These are phyloP conservation scores for Penicillium sp. DNA, from an alignment of 2,329 filamentous ascomycete genomes.

Conservation along the genomic window DNA sequence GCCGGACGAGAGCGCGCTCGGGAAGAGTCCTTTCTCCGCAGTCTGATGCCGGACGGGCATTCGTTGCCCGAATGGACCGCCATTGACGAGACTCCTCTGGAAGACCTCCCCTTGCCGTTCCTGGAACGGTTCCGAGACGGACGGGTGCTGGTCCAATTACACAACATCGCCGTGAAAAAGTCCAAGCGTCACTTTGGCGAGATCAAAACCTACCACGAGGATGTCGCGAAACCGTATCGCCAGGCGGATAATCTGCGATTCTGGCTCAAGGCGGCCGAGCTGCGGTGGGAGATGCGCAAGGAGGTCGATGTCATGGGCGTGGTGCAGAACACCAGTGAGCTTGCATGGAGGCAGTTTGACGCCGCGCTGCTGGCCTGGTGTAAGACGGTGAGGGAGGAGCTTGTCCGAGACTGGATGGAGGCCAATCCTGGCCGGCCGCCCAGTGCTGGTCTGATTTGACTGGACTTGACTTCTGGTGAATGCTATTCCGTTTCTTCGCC, in stretches of 20 bases:
- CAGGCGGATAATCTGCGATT: constrained; percentile 88
- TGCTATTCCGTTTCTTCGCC: constrained; percentile 1
- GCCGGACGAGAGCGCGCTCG: constrained; percentile 65
- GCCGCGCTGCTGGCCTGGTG: constrained; percentile 78
- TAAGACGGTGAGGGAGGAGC: constrained; percentile 72
- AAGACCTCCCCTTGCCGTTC: constrained; percentile 56
- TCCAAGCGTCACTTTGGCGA: constrained; percentile 82
- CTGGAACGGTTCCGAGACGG: constrained; percentile 70
- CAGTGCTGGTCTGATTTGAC: constrained; percentile 20
- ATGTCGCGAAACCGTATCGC: constrained; percentile 90
- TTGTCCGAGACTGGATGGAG: constrained; percentile 63
- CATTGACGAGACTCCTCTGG: constrained; percentile 37
- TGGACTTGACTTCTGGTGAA: constrained; percentile 1
- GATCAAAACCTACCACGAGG: constrained; percentile 83
- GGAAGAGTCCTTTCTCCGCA: constrained; percentile 73
- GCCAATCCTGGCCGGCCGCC: constrained; percentile 26
- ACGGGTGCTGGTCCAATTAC: constrained; percentile 72
- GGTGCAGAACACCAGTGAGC: constrained; percentile 63
- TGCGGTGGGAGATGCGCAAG: constrained; percentile 83
- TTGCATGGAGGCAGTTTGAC: constrained; percentile 75
- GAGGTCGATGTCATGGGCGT: constrained; percentile 80
- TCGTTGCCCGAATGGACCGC: constrained; percentile 64
- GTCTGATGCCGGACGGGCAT: constrained; percentile 55
- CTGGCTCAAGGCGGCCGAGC: constrained; percentile 93
- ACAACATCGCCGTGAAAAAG: constrained; percentile 81